Evolutionary conservation across 441 rosid species (phyloP).

Genomic region (Biscutella auriculata): DNA sequence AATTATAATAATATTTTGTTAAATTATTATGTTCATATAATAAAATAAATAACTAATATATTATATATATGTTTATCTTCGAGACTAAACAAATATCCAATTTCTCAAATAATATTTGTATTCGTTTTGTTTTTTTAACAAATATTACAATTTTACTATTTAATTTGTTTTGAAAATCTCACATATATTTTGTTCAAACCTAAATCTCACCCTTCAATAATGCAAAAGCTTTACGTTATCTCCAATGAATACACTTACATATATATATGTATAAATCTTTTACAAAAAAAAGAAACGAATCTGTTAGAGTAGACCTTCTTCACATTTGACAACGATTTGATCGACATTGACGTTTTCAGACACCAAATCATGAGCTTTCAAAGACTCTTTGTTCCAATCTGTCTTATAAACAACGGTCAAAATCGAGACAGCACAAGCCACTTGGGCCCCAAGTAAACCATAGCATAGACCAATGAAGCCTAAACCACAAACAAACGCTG

Average conservation of each 20-base stretch:
- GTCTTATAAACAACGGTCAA: slow-evolving; percentile 52
- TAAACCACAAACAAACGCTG: slow-evolving; percentile 47
- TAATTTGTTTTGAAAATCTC: too few relatives aligned
- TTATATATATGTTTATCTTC: too few relatives aligned
- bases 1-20: too few relatives aligned
- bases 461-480: slow-evolving; percentile 83
- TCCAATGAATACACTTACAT: slow-evolving; percentile 2
- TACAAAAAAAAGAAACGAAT: background rate
- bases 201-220: too few relatives aligned
- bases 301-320: slow-evolving; percentile 18
- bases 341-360: slow-evolving; percentile 15
- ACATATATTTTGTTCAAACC: too few relatives aligned
- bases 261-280: background rate
- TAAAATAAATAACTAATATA: too few relatives aligned
- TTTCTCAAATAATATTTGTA: too few relatives aligned
- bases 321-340: slow-evolving; percentile 14
- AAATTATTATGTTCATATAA: too few relatives aligned
- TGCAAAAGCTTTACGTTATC: background rate
- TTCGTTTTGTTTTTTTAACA: too few relatives aligned
- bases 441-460: slow-evolving; percentile 74
- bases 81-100: too few relatives aligned
- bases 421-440: slow-evolving; percentile 56
- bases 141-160: too few relatives aligned
- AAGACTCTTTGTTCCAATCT: slow-evolving; percentile 68
- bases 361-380: slow-evolving; percentile 54